Evolutionary conservation across 1,139 yeast genomes (phyloP).

Genomic region (Debaryomyces sp.): DNA sequence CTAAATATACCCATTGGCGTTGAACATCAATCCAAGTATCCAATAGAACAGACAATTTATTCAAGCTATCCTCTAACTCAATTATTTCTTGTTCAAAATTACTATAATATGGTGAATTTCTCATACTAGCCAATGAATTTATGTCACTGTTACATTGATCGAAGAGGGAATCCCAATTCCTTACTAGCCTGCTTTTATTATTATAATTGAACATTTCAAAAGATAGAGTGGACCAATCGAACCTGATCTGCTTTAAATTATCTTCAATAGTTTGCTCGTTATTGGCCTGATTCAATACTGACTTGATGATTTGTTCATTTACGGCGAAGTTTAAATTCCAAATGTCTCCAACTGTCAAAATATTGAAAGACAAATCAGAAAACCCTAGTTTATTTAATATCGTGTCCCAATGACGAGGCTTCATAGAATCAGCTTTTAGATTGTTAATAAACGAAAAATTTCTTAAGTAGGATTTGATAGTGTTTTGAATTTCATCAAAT

Average conservation of each 20-base stretch:
- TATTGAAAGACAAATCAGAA: conserved; percentile 17
- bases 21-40: conserved; percentile 86
- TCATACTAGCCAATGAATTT: conserved; percentile 69
- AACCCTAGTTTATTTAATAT: conserved; percentile 40
- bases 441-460: conserved; percentile 46
- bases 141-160: conserved; percentile 64
- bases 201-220: conserved; percentile 62
- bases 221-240: conserved; percentile 49
- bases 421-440: conserved; percentile 59
- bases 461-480: conserved; percentile 44
- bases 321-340: conserved; percentile 55
- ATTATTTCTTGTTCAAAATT: conserved; percentile 63
- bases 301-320: conserved; percentile 51
- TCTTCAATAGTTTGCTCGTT: conserved; percentile 73
- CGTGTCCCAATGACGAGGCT: conserved; percentile 71
- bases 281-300: conserved; percentile 64
- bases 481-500: conserved; percentile 58
- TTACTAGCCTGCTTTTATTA: conserved; percentile 57
- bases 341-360: conserved; percentile 58
- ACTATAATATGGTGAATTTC: conserved; percentile 62
- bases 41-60: conserved; percentile 52
- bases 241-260: conserved; percentile 49
- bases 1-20: conserved; percentile 84
- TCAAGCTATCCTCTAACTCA: conserved; percentile 60
- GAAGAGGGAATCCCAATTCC: conserved; percentile 69